Base-by-base conservation (phyloP, 2,329 filamentous ascomycete species). In the Diaporthe caulivora region DNA sequence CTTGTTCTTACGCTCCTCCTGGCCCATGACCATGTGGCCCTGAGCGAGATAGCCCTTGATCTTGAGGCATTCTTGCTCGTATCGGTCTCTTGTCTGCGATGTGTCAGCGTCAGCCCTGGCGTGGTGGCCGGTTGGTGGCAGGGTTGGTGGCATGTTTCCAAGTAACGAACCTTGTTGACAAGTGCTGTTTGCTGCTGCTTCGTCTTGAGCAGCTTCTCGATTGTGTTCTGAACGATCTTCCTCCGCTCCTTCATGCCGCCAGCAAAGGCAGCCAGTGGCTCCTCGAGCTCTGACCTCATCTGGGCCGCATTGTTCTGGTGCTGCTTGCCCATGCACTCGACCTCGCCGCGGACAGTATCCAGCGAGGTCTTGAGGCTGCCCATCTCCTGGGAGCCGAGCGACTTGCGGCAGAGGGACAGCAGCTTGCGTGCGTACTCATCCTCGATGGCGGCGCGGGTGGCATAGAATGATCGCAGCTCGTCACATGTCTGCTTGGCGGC, bases 1-100 rank as follows among this genome's bases (percentile, higher is more conserved):
- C 85, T 99, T 99, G 84, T 99, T 99, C 85, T 98, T 98, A 37
- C 97, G 92, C 86, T 99, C 97, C 82, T 99, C 97, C 79, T 99
- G 97, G 18, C 97, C 97, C 97, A 99, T 99, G 73, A 99, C 97
- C 97, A 99, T 99, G 82, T 99, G 97, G 13, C 97, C 97, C 83
- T 99, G 97, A 5, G 97, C 97, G 6, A 99, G 90, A 80, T 99
- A 99, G 51, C 97, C 97, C 84, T 99, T 99, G 82, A 99, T 98
- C 82, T 98, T 97, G 57, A 99, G 88, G 81, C 96, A 98, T 78
- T 99, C 97, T 83, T 99, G 96, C 84, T 99, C 97, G 81, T 97
- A 99, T 65, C 93, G 93, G 84, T 99, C 97, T 77, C 97, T 91
- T 21, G 95, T 94, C 93, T 95, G 75, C 9, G 24, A 15, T n/a